Conservation (phyloP, 768 basidiomycete species). For the Cyathus striatus region DNA sequence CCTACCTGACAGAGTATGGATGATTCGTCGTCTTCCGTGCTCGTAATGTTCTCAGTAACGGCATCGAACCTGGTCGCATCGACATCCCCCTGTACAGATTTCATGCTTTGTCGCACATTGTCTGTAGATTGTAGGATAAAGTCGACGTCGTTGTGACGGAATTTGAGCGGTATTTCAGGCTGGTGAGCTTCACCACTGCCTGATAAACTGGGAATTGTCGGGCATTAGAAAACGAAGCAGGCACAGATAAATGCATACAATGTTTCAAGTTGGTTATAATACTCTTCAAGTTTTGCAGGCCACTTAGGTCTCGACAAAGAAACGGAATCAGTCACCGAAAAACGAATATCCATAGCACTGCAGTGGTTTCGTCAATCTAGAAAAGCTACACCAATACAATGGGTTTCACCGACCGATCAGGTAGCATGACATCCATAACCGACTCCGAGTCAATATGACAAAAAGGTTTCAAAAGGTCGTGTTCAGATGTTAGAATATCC, state of each 20-base stretch:
- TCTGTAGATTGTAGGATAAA: constrained; percentile 45
- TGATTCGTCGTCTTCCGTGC: constrained; percentile 50
- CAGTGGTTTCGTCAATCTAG: not conserved
- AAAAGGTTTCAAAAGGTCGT: not conserved
- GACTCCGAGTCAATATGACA: constrained; percentile 33
- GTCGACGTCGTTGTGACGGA: constrained; percentile 26
- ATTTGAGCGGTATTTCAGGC: constrained; percentile 22
- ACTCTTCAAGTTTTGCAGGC: constrained; percentile 37
- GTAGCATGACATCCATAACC: constrained; percentile 46
- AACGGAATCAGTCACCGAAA: constrained; percentile 33
- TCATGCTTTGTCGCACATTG: constrained; percentile 41
- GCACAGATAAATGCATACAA: constrained; percentile 25
- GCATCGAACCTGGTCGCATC: constrained; percentile 11
- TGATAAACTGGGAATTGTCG: not conserved
- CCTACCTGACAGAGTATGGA: constrained; percentile 51
- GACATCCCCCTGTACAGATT: constrained; percentile 13
- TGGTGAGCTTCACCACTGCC: not conserved
- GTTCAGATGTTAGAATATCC: no score
- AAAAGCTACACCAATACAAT: not conserved
- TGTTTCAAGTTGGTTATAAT: constrained; percentile 28
- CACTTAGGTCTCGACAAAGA: constrained; percentile 20
- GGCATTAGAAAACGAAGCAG: not conserved
- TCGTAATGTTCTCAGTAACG: constrained; percentile 43
- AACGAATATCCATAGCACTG: constrained; percentile 58
- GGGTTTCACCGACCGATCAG: constrained; percentile 43